Evolutionary conservation across 1,139 yeast species (phyloP).

Genomic region (Hemisphaericaspora xylofermentans): DNA sequence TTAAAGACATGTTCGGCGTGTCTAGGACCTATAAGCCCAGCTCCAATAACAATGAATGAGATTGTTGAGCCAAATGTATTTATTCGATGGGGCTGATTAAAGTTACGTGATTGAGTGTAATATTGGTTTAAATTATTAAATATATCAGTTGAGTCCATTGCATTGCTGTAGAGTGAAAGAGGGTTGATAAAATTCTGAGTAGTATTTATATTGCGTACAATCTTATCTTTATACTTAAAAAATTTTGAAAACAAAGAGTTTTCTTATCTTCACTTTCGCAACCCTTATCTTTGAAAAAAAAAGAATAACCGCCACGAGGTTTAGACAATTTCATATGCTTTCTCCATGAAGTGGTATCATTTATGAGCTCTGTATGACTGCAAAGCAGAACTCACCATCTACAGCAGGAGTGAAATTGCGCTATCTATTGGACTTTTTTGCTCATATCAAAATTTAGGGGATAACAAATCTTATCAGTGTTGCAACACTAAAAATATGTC

Average conservation of each 20-base stretch:
- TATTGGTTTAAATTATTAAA: constrained; percentile 4
- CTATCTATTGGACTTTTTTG: no score
- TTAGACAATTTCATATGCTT: not conserved
- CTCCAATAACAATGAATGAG: constrained; percentile 22
- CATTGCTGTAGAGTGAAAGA: not conserved
- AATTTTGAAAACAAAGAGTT: not conserved
- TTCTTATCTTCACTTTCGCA: not conserved
- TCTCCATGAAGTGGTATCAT: not conserved
- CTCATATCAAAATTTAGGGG: no score
- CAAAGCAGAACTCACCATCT: no score
- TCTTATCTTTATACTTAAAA: not conserved
- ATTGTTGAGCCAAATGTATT: not conserved
- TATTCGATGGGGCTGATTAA: not conserved
- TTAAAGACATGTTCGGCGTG: constrained; percentile 35
- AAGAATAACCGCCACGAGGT: not conserved
- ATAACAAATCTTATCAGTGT: no score
- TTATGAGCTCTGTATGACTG: no score
- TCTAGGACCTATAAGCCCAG: constrained; percentile 45
- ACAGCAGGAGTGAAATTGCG: no score
- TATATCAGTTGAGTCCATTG: constrained; percentile 4
- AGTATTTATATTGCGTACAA: no score
- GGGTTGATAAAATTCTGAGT: no score
- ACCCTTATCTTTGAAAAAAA: not conserved
- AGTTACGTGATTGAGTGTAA: not conserved
- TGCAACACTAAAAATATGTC: no score